A percentile compares a stretch with the other conserved stretches of the same genome.
Evolutionary conservation across 1,284 basidiomycete species (phyloP).

Genomic region (Limonomyces culmigenus): DNA sequence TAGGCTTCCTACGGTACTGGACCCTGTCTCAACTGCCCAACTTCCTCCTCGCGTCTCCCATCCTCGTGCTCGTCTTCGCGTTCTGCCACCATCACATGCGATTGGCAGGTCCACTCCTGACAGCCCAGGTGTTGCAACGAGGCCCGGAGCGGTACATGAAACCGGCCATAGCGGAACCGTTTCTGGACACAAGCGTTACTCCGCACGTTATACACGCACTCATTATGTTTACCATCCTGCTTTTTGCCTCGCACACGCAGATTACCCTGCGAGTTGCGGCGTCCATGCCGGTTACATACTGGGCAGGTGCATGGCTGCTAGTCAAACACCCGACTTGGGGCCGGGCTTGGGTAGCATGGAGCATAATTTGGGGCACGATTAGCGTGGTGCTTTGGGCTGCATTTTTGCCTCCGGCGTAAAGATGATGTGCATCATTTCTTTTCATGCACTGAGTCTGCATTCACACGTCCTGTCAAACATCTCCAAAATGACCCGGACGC

Average conservation of each 20-base stretch:
- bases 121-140: slow-evolving; percentile 6
- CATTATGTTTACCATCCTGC: slow-evolving; percentile 39
- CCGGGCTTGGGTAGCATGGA: slow-evolving; percentile 52
- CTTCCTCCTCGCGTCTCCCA: slow-evolving; percentile 66
- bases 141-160: too few species aligned
- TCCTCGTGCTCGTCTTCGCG: slow-evolving; percentile 35
- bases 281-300: slow-evolving; percentile 71
- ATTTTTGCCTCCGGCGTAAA: slow-evolving; percentile 79
- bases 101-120: slow-evolving; percentile 7
- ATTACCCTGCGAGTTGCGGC: slow-evolving; percentile 74
- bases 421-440: too few species aligned
- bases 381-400: slow-evolving; percentile 71
- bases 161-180: slow-evolving; percentile 9
- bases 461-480: too few species aligned
- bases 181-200: slow-evolving; percentile 19
- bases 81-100: slow-evolving; percentile 22
- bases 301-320: slow-evolving; percentile 61
- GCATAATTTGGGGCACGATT: slow-evolving; percentile 55
- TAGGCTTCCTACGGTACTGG: slow-evolving; percentile 83
- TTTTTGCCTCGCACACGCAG: slow-evolving; percentile 80
- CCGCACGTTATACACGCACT: slow-evolving; percentile 63
- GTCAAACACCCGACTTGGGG: slow-evolving; percentile 27
- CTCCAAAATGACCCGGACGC: too few species aligned
- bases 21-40: slow-evolving; percentile 72
- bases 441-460: too few species aligned